Evolutionary conservation across 148 eudicot species (phyloP).

Genomic region (Gaultheria prostrata): DNA sequence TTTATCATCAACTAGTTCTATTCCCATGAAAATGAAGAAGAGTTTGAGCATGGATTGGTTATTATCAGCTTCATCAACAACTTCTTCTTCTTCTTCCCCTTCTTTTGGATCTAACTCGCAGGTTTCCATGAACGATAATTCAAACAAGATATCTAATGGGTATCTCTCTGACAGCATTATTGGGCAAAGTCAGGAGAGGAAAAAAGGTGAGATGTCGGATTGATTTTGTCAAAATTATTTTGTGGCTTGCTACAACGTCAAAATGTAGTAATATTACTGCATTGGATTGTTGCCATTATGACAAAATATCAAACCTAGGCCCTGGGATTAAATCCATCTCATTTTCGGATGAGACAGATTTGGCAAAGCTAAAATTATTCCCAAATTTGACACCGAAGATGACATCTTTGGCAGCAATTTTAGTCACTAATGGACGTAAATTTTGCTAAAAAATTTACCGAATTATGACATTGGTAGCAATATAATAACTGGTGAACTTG

Average conservation of each 20-base stretch:
- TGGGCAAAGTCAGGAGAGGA: neutral
- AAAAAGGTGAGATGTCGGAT: conserved; percentile 8
- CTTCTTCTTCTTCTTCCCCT: neutral
- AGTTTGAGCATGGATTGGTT: conserved; percentile 10
- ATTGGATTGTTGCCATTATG: neutral
- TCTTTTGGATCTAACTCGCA: neutral
- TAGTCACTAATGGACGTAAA: too few relatives aligned
- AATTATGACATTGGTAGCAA: neutral
- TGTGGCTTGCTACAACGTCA: neutral
- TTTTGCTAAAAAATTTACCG: neutral
- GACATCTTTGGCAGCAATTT: neutral
- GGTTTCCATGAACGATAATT: neutral
- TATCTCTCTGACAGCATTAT: neutral
- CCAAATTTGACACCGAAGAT: neutral
- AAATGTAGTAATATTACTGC: neutral
- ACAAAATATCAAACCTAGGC: too few relatives aligned
- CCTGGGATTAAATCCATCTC: neutral
- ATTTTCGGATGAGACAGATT: too few relatives aligned
- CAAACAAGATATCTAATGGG: neutral
- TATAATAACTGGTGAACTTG: neutral
- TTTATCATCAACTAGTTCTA: neutral
- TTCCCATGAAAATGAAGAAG: conserved; percentile 5
- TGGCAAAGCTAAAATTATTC: neutral
- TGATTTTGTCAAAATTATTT: neutral
- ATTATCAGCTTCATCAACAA: neutral